Base-by-base conservation (phyloP, 129 eudicot genomes). In the Chrysanthemum lavandulifolium region DNA sequence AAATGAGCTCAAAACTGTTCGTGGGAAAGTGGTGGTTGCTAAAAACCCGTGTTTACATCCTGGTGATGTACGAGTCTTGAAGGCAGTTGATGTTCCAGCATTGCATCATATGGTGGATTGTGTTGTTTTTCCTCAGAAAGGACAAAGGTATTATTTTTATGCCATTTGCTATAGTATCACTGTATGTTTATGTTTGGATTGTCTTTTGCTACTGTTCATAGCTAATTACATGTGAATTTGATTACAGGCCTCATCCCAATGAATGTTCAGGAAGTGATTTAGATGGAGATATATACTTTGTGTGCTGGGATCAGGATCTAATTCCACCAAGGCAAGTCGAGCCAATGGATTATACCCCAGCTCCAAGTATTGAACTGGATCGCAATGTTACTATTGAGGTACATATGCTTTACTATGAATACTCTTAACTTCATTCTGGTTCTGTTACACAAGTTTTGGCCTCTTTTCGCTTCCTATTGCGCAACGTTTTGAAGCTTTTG, bases 181-280 rank as follows among this genome's bases (percentile, higher is more conserved):
- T 52, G 19, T 43, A 63, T 53, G 56, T 40, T 70, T 71, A 47
- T 68, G 72, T 12, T 60, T 27, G 19, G 81, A 45, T 78, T 55
- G 48, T 9, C 5, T 6, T 78, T 40, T 72, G 53, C 66, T 52
- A 72, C 71, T 15, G 25, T 15, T 73, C 53, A n/a, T 64, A 14
- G 0, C 13, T 18, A 9, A 52, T 51, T 74, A 52, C 14, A 19
- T 67, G 62, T 68, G 55, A 36, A 59, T 59, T 7, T 50, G 14
- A 74, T 27, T 43, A 50, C 65, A 91, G 97, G 74, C 97, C 96
- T 21, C 97, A 91, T 75, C 96, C 97, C 43, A 91, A 91, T 73
- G 97, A 91, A 79, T 91, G 97, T 69, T 91, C 97, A 27, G 97
- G 97, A 70, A 88, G 97, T 65, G 97, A 91, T 80, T 83, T 91